Evolutionary conservation across 164 flowering plant genomes (phyloP).

Genomic region (Macadamia tetraphylla): DNA sequence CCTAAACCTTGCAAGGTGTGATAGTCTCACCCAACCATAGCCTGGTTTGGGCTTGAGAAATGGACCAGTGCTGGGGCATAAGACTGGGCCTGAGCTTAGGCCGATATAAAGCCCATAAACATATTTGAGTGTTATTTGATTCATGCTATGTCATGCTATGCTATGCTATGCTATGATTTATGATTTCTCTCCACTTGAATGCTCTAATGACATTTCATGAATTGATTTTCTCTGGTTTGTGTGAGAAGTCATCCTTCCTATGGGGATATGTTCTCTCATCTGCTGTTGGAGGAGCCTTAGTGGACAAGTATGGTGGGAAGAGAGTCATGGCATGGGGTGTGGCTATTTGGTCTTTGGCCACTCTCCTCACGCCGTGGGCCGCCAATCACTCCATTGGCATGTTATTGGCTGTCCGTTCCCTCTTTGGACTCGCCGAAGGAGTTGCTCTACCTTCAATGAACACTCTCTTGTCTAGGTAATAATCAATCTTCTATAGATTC

Average conservation of each 20-base stretch:
- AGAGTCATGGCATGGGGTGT: slow-evolving; percentile 85
- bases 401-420: slow-evolving; percentile 76
- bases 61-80: no score
- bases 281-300: slow-evolving; percentile 74
- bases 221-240: neutral
- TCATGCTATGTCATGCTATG: no score
- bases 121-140: no score
- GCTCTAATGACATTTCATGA: neutral
- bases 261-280: slow-evolving; percentile 97
- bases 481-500: neutral
- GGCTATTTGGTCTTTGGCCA: slow-evolving; percentile 85
- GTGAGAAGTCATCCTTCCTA: slow-evolving; percentile 77
- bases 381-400: slow-evolving; percentile 67
- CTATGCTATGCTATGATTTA: neutral
- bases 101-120: no score
- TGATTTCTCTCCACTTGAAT: neutral
- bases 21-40: no score
- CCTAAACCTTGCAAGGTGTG: no score
- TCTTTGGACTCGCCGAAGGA: slow-evolving; percentile 92
- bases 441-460: slow-evolving; percentile 93
- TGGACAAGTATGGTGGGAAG: slow-evolving; percentile 86
- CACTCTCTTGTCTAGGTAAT: slow-evolving; percentile 70
- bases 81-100: no score
- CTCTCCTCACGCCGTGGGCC: slow-evolving; percentile 86
- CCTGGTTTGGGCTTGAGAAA: no score